Evolutionary conservation across 106 monocot genomes (phyloP), one percentile per base, ranked within the genome.

Genomic region (Allium fistulosum): DNA sequence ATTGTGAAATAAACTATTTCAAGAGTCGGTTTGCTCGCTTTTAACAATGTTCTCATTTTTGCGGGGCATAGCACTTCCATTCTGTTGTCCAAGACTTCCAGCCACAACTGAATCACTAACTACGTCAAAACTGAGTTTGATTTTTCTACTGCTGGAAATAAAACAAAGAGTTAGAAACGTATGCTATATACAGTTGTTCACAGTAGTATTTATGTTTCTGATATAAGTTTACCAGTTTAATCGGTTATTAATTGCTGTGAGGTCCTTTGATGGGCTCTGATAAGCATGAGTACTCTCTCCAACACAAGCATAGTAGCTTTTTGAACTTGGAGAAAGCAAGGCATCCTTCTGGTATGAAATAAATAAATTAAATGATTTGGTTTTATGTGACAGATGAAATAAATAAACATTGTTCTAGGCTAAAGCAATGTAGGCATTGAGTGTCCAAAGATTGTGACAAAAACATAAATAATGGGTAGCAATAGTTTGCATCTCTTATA

Each of bases 201-300:
- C 65, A 51, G 7, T 50, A 51, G n/a, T 66, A 49, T 10, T 49
- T 66, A 46, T 46, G n/a, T 46, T n/a, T 16, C 8, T 22, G 17
- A 66, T 10, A 18, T 11, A 51, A 66, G 48, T 51, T 17, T 49
- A 97, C 96, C 82, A 69, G 69, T 92, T 96, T 47, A 97, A 69
- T 48, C 88, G 88, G 67, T 81, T 84, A 57, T 97, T 97, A 45
- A 97, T 97, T 57, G 71, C 88, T 13, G 80, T 80, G 16, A 97
- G 76, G 64, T 97, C 96, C 62, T 88, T 97, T 46, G 96, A 92
- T 60, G 96, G 96, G 76, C 96, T 92, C 75, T 88, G 96, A 65
- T 84, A 92, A 56, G 92, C 92, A 70, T 86, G 92, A 58, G 96
- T 97, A 78, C 96, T 92, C 79, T 97, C 91, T 7, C 96, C 96